Base-by-base conservation (phyloP, 495 filamentous ascomycete genomes). In the Aspergillus bridgeri region DNA sequence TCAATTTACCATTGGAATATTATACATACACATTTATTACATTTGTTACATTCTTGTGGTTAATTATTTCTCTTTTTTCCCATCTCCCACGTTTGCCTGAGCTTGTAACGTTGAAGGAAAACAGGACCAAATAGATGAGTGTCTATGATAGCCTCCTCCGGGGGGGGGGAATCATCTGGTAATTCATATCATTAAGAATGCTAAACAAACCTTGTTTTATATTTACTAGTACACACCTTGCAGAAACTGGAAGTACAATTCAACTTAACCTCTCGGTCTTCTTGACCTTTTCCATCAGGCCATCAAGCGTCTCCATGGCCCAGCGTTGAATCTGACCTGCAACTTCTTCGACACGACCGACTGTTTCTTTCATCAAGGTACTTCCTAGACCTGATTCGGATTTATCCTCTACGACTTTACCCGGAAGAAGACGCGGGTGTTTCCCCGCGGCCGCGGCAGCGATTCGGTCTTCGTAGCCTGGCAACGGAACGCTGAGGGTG, bases 401-500 rank as follows among this genome's bases (percentile, higher is more conserved):
- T 9, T 56, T 57, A 42, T 65, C 62, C 42, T 53, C 46, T 2
- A 65, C 15, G 20, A 61, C 58, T 29, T 45, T 56, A 7, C 62
- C 62, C 5, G 62, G 57, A 27, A 56, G 56, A 3, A 61, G 49
- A 13, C 48, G 42, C 3, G 60, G 60, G 42, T 62, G 60, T 51
- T 43, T 57, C 7, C 33, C 50, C 0, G 60, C 25, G 5, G 55
- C 17, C 8, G 7, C 21, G 5, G 43, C 23, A 6, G 54, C 21
- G 57, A 51, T 9, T 48, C 29, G n/a, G 44, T 17, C 51, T 19
- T 47, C 46, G 19, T 52, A 42, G 15, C 56, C 53, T 9, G 52
- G 58, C 45, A 75, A 29, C 2, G 76, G 76, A 18, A 77, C 64
- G 58, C 66, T 74, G 8, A 80, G 67, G 25, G 65, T 61, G 61